Conservation (phyloP, 2,329 filamentous ascomycete species). For the Grosmannia penicillata region DNA sequence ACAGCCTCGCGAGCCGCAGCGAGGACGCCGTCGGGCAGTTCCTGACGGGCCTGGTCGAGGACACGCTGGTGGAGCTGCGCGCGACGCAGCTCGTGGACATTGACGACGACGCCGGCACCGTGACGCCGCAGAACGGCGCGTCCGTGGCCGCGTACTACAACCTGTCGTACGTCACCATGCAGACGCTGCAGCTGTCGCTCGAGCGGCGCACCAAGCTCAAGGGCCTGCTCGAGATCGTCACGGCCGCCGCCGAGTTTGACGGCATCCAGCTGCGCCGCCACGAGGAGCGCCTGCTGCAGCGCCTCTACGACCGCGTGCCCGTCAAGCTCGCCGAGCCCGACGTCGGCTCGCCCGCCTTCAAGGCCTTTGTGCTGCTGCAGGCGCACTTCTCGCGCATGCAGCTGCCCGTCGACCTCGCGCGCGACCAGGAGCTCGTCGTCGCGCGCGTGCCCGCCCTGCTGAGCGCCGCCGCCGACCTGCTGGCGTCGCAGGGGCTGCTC, state of each 20-base stretch:
- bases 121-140: conserved; percentile 82
- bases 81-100: conserved; percentile 94
- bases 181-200: conserved; percentile 88
- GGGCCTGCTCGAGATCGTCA: conserved; percentile 91
- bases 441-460: conserved; percentile 75
- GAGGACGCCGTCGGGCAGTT: conserved; percentile 90
- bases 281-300: conserved; percentile 73
- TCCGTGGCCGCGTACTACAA: conserved; percentile 99
- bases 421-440: conserved; percentile 84
- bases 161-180: conserved; percentile 98
- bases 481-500: conserved; percentile 88
- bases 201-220: conserved; percentile 86
- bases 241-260: conserved; percentile 93
- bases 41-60: conserved; percentile 87
- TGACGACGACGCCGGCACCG: conserved; percentile 75
- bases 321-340: conserved; percentile 82
- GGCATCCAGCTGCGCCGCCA: conserved; percentile 86
- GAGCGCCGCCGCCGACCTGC: conserved; percentile 83
- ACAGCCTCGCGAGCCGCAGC: conserved; percentile 74
- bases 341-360: conserved; percentile 94
- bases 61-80: conserved; percentile 74
- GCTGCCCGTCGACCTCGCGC: conserved; percentile 84
- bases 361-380: conserved; percentile 91
- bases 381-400: conserved; percentile 97
- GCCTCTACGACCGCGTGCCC: conserved; percentile 86